phyloP scores from a whole-genome alignment of 768 basidiomycete species.

The Agrocybe chaxingu region DNA sequence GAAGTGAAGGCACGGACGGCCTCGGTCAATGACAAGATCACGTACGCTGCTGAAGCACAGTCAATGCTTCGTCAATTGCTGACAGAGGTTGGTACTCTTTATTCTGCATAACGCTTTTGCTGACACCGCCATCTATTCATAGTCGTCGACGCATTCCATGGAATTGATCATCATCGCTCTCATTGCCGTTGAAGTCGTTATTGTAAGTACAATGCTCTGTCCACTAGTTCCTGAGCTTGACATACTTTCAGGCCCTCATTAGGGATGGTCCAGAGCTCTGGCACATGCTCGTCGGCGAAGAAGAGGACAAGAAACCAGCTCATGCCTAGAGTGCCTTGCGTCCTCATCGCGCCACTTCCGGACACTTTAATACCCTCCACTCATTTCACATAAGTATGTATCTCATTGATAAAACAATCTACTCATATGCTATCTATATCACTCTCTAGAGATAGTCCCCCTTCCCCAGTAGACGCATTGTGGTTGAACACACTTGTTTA shows the following conservation, averaged over 20 bases:
- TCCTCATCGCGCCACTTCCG: background rate
- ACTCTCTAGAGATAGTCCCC: no score
- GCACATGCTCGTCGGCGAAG: conserved; percentile 45
- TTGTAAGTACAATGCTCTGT: conserved; percentile 48
- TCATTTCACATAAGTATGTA: background rate
- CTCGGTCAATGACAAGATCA: conserved; percentile 89
- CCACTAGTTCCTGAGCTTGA: background rate
- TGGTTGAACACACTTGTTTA: no score
- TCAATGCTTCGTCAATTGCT: conserved; percentile 85
- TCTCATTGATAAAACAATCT: no score
- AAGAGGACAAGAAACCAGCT: conserved; percentile 12
- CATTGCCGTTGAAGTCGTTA: conserved; percentile 92
- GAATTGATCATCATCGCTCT: conserved; percentile 93
- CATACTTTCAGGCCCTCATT: conserved; percentile 55
- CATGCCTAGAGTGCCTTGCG: background rate
- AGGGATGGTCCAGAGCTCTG: conserved; percentile 78
- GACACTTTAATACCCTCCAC: background rate
- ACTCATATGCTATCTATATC: no score
- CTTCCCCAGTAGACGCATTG: no score
- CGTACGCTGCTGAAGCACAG: conserved; percentile 87
- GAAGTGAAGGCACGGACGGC: conserved; percentile 82
- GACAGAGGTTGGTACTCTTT: conserved; percentile 61
- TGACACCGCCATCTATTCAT: conserved; percentile 2
- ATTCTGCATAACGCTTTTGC: background rate
- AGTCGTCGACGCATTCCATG: conserved; percentile 91